Evolutionary conservation across 2,329 filamentous ascomycete genomes (phyloP).

Genomic region (Didymella arachidicola): DNA sequence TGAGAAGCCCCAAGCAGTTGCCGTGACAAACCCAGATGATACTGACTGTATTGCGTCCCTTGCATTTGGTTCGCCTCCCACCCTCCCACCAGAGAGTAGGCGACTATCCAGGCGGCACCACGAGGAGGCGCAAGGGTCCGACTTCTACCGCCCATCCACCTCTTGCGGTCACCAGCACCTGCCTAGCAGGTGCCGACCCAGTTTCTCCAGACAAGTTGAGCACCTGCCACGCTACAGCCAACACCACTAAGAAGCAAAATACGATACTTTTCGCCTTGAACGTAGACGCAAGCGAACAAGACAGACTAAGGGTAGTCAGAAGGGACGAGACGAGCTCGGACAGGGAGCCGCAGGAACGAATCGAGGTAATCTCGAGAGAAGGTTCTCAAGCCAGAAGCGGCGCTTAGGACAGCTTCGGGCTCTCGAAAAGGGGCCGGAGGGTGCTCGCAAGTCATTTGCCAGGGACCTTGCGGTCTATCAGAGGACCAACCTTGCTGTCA

Average conservation of each 20-base stretch:
- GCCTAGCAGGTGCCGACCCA: slow-evolving; percentile 26
- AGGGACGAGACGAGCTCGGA: slow-evolving; percentile 1
- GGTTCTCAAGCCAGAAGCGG: slow-evolving; percentile 17
- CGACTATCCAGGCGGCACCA: slow-evolving; percentile 48
- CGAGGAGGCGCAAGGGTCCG: slow-evolving; percentile 50
- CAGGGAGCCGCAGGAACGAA: slow-evolving; percentile 4
- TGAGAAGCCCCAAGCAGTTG: not conserved
- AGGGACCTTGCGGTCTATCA: slow-evolving; percentile 41
- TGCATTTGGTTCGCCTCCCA: slow-evolving; percentile 47
- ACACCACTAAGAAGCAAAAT: slow-evolving; percentile 8
- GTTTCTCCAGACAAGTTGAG: slow-evolving; percentile 32
- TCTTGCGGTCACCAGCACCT: slow-evolving; percentile 39
- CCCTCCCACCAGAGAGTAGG: slow-evolving; percentile 8
- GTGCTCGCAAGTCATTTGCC: slow-evolving; percentile 35
- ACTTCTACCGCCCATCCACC: slow-evolving; percentile 46
- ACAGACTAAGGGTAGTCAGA: slow-evolving; percentile 11
- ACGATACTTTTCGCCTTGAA: not conserved
- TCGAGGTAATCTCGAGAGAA: slow-evolving; percentile 10
- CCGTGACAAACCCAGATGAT: not conserved
- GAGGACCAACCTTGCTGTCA: slow-evolving; percentile 18
- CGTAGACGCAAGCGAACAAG: slow-evolving; percentile 1
- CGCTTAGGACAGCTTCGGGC: slow-evolving; percentile 13
- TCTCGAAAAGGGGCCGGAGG: slow-evolving; percentile 18
- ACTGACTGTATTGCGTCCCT: slow-evolving; percentile 32
- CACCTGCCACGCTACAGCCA: slow-evolving; percentile 22